Percentiles rank a stretch among this genome's conserved stretches.
These are phyloP conservation scores for Domatiomyces catenatus DNA, from an alignment of 2,329 filamentous ascomycete genomes.

Conservation along the genomic window DNA sequence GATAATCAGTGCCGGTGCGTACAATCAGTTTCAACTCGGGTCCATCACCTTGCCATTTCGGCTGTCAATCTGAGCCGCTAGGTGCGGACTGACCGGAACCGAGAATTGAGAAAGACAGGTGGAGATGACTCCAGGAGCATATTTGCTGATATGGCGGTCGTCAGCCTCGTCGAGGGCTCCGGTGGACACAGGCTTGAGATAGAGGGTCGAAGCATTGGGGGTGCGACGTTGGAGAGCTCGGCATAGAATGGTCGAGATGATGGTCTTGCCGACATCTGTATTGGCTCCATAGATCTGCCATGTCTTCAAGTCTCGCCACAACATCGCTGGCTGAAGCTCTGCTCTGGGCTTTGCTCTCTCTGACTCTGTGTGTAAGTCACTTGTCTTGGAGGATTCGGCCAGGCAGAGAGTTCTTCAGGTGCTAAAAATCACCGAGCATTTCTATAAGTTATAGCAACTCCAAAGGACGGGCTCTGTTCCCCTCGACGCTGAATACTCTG, in stretches of 20 bases:
- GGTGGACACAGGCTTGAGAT: slow-evolving; percentile 70
- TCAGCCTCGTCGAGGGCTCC: slow-evolving; percentile 56
- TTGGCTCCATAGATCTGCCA: slow-evolving; percentile 73
- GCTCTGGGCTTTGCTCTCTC: background rate
- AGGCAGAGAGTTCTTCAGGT: too few species aligned
- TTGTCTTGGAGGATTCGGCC: too few species aligned
- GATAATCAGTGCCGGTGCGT: slow-evolving; percentile 1
- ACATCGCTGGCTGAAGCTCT: slow-evolving; percentile 5
- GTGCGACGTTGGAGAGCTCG: slow-evolving; percentile 40
- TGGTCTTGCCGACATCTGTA: slow-evolving; percentile 72
- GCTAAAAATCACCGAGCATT: too few species aligned
- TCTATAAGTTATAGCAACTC: too few species aligned
- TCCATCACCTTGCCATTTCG: background rate
- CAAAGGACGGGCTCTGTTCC: too few species aligned
- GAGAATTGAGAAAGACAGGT: slow-evolving; percentile 56
- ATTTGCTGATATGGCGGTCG: slow-evolving; percentile 49
- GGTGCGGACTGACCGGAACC: slow-evolving; percentile 61
- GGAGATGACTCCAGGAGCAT: slow-evolving; percentile 41
- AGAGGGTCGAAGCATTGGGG: slow-evolving; percentile 39
- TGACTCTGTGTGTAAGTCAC: background rate
- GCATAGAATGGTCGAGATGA: slow-evolving; percentile 59
- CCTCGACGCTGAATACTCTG: too few species aligned
- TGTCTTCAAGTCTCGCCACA: slow-evolving; percentile 50
- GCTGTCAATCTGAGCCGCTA: slow-evolving; percentile 39
- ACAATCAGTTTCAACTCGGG: background rate